Conservation (phyloP, 2,329 filamentous ascomycete genomes). For the Monilinia fructicola region DNA sequence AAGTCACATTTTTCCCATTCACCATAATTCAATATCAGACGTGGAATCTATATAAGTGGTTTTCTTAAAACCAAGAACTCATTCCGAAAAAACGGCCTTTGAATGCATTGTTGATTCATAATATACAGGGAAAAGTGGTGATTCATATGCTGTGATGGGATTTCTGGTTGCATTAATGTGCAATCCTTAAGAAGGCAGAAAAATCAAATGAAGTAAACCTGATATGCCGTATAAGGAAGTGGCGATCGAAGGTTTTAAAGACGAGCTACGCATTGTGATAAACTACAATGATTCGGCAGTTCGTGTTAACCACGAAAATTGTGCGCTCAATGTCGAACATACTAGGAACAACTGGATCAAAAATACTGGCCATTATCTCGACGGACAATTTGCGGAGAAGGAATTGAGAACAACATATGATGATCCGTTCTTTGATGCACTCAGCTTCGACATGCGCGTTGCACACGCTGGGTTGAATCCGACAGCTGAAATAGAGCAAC, state of each 20-base stretch:
- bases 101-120: no score
- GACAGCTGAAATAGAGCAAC: not conserved
- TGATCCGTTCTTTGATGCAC: not conserved
- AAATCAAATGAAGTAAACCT: no score
- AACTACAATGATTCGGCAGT: not conserved
- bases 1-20: no score
- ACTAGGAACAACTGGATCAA: not conserved
- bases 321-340: not conserved
- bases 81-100: no score
- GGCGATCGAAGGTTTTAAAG: not conserved
- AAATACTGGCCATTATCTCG: not conserved
- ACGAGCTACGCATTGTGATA: not conserved
- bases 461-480: slow-evolving; percentile 9
- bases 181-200: no score
- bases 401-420: not conserved
- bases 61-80: no score
- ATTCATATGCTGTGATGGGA: no score
- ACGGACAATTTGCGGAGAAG: not conserved
- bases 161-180: no score
- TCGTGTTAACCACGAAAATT: slow-evolving; percentile 10
- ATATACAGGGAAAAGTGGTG: no score
- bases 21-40: no score
- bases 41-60: no score
- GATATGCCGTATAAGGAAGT: not conserved
- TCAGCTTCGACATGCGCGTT: not conserved